Percentiles rank a stretch among this genome's conserved stretches.
These are phyloP conservation scores for Hanseniaspora pseudoguilliermondii DNA, from an alignment of 805 yeast species.

Conservation along the genomic window DNA sequence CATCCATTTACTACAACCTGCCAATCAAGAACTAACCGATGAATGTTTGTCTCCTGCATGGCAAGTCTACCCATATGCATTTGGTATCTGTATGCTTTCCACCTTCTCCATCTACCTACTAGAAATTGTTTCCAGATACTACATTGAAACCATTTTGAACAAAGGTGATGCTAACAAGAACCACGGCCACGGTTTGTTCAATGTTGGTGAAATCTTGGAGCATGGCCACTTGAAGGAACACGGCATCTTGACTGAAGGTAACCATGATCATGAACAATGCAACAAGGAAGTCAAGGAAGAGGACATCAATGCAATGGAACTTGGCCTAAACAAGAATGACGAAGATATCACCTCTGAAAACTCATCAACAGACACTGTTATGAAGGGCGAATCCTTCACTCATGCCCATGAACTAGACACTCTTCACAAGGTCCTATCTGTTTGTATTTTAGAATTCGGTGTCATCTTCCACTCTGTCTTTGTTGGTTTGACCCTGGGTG, in stretches of 20 bases:
- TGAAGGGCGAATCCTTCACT: neutral
- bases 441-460: conserved; percentile 63
- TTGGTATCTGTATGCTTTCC: conserved; percentile 40
- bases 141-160: conserved; percentile 27
- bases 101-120: conserved; percentile 35
- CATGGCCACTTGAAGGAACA: neutral
- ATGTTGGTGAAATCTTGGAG: neutral
- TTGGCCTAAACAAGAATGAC: neutral
- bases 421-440: conserved; percentile 42
- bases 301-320: neutral
- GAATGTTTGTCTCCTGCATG: conserved; percentile 54
- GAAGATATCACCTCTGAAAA: neutral
- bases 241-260: neutral
- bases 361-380: neutral
- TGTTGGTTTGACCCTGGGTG: conserved; percentile 65
- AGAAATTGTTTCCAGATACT: conserved; percentile 38
- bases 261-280: neutral
- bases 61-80: conserved; percentile 43
- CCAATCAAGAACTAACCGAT: conserved; percentile 42
- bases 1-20: conserved; percentile 61
- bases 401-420: conserved; percentile 33
- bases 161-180: conserved; percentile 31
- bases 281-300: neutral
- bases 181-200: conserved; percentile 26
- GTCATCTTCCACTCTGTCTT: conserved; percentile 72